Evolutionary conservation across 768 basidiomycete species (phyloP).

Genomic region (Boletus subparvulus): DNA sequence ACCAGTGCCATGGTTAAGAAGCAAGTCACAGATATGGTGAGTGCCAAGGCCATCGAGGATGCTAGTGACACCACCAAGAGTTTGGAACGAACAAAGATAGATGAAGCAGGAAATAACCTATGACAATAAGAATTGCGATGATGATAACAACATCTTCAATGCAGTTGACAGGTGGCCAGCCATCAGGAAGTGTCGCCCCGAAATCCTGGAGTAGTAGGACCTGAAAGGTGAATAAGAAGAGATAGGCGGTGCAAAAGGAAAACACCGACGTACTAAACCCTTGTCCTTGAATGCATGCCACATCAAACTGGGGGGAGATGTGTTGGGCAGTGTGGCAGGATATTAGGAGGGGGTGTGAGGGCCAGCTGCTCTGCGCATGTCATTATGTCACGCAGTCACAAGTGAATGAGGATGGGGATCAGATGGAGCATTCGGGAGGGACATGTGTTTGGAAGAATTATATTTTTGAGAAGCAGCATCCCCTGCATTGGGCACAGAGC

Average conservation of each 20-base stretch:
- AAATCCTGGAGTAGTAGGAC: slow-evolving; percentile 92
- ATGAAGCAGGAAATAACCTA: too few relatives aligned
- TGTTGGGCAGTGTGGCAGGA: slow-evolving; percentile 70
- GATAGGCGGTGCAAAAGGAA: neutral
- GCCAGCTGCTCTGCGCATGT: slow-evolving; percentile 1
- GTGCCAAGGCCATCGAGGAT: slow-evolving; percentile 77
- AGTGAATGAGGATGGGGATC: too few relatives aligned
- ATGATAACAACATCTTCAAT: slow-evolving; percentile 91
- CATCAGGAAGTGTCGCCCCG: slow-evolving; percentile 58
- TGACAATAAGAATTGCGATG: slow-evolving; percentile 35
- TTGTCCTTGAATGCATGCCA: slow-evolving; percentile 88
- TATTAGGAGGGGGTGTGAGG: slow-evolving; percentile 50
- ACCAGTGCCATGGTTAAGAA: neutral
- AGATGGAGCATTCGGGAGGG: too few relatives aligned
- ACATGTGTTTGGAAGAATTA: too few relatives aligned
- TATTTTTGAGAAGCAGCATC: too few relatives aligned
- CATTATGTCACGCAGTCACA: neutral
- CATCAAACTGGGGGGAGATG: slow-evolving; percentile 74
- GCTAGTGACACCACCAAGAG: slow-evolving; percentile 68
- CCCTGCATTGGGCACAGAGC: too few relatives aligned
- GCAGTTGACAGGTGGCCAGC: slow-evolving; percentile 90
- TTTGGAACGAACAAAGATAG: slow-evolving; percentile 35
- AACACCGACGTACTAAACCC: slow-evolving; percentile 61
- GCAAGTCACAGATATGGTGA: slow-evolving; percentile 48
- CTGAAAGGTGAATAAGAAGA: slow-evolving; percentile 38